A percentile compares a stretch with the other conserved stretches of the same genome.
These are phyloP conservation scores for Angomonas ambiguus DNA, from an alignment of 208 protist genomes.

Conservation along the genomic window DNA sequence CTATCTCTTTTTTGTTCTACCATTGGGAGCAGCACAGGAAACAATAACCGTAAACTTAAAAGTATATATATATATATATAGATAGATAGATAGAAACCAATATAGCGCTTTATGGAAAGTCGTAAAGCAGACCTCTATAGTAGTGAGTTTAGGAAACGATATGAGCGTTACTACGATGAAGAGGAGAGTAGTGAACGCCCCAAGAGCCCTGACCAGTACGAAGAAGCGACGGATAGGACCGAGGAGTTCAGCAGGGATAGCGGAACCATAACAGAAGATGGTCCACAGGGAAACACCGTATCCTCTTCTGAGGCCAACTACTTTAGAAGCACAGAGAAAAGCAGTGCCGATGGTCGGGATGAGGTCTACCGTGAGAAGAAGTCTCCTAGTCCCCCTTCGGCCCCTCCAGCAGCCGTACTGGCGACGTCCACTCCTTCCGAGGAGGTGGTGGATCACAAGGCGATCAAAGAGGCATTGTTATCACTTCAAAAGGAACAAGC, in stretches of 20 bases:
- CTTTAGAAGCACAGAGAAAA: background rate
- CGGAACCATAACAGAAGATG: too few relatives aligned
- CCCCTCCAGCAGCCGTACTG: background rate
- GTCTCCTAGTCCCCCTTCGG: background rate
- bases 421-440: background rate
- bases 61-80: background rate
- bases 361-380: background rate
- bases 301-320: background rate
- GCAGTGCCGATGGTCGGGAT: background rate
- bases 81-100: background rate
- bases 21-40: background rate
- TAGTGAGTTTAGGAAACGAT: constrained; percentile 6
- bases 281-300: background rate
- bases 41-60: background rate
- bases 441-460: background rate
- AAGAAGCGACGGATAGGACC: background rate
- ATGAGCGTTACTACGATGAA: background rate
- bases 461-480: too few relatives aligned
- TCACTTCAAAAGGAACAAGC: constrained; percentile 8
- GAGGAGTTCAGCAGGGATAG: background rate
- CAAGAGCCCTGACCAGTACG: background rate
- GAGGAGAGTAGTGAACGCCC: background rate
- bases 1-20: background rate
- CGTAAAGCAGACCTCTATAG: background rate
- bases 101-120: background rate